Conservation (phyloP, 129 eudicot genomes). For the Smallanthus sonchifolius region DNA sequence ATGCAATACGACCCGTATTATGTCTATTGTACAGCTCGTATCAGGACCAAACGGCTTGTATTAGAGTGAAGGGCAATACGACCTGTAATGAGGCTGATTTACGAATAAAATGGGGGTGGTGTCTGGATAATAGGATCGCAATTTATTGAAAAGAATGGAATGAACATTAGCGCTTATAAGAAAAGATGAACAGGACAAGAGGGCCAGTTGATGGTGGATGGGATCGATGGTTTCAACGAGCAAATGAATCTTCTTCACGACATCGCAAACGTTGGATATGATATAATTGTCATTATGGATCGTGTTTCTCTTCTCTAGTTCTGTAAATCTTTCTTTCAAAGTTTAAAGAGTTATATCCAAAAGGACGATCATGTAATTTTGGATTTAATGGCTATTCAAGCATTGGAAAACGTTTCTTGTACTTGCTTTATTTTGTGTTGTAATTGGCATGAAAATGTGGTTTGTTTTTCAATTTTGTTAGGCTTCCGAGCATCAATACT, state of each 20-base stretch:
- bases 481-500: not conserved
- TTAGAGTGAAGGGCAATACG: too few species aligned
- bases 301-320: not conserved
- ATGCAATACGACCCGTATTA: too few species aligned
- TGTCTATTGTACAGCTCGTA: too few species aligned
- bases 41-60: too few species aligned
- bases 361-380: not conserved
- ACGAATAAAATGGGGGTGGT: too few species aligned
- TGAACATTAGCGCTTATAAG: not conserved
- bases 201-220: constrained; percentile 64
- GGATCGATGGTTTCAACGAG: constrained; percentile 89
- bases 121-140: too few species aligned
- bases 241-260: constrained; percentile 40
- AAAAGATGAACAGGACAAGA: constrained; percentile 44
- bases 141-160: too few species aligned
- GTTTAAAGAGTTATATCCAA: constrained; percentile 6
- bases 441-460: constrained; percentile 8
- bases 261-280: constrained; percentile 66
- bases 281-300: not conserved
- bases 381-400: constrained; percentile 17
- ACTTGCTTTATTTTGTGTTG: constrained; percentile 12
- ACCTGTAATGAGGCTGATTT: too few species aligned
- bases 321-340: constrained; percentile 25
- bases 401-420: constrained; percentile 19
- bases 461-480: not conserved